Conservation (phyloP, 2,329 filamentous ascomycete species). For the Fusarium buxicola region DNA sequence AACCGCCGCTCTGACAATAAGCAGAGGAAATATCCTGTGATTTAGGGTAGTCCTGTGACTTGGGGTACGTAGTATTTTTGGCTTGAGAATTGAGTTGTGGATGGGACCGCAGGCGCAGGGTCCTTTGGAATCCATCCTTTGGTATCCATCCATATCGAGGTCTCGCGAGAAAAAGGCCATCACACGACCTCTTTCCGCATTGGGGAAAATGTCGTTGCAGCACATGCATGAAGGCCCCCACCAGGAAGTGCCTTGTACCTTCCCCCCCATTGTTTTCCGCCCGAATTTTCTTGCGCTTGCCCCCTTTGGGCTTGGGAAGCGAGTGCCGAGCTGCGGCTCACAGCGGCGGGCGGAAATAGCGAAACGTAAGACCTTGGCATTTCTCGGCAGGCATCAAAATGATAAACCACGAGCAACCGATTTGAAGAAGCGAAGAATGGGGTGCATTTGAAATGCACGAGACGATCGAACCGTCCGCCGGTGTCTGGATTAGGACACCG, state of each 20-base stretch:
- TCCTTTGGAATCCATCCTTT: too few relatives aligned
- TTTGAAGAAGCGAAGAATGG: conserved; percentile 4
- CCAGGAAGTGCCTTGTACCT: neutral
- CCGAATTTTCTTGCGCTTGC: conserved; percentile 19
- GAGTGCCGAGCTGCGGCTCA: conserved; percentile 33
- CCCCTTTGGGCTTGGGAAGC: conserved; percentile 18
- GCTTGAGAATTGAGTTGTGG: conserved; percentile 16
- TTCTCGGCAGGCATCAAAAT: neutral
- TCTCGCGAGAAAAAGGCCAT: conserved; percentile 11
- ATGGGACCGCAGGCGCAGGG: neutral
- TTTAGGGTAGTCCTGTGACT: neutral
- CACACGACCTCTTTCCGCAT: conserved; percentile 42
- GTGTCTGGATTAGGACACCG: conserved; percentile 38
- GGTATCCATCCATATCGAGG: too few relatives aligned
- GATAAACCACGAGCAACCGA: conserved; percentile 12
- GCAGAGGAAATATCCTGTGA: neutral
- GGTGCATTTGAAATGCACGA: neutral
- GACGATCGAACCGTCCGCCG: conserved; percentile 14
- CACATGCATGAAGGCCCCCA: conserved; percentile 7
- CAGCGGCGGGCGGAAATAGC: conserved; percentile 36
- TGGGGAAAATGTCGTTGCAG: conserved; percentile 29
- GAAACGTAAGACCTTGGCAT: conserved; percentile 29
- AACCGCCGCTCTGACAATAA: conserved; percentile 9
- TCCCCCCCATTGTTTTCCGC: conserved; percentile 18
- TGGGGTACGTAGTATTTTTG: conserved; percentile 8